A percentile compares a stretch with the other conserved stretches of the same genome.
Evolutionary conservation across 108 stramenopile species (phyloP).

Genomic region (Pseudonitzschia pungens): DNA sequence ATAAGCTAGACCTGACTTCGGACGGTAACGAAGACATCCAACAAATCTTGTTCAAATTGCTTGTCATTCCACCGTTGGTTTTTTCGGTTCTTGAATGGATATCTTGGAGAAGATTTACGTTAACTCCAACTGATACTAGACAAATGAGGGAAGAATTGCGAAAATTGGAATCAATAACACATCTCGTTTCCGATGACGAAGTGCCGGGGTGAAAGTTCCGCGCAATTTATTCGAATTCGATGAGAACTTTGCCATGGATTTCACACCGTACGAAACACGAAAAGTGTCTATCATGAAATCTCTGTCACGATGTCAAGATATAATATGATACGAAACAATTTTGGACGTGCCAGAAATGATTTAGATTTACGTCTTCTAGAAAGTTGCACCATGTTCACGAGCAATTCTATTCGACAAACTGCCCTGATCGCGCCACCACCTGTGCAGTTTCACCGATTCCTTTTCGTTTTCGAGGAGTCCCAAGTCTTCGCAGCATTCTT

Average conservation of each 20-base stretch:
- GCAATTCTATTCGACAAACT: slow-evolving; percentile 22
- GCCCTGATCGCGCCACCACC: slow-evolving; percentile 29
- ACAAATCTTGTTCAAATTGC: slow-evolving; percentile 37
- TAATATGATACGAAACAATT: background rate
- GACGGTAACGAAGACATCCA: slow-evolving; percentile 30
- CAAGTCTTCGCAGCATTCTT: slow-evolving; percentile 28
- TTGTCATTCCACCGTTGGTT: slow-evolving; percentile 47
- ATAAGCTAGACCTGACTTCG: slow-evolving; percentile 14
- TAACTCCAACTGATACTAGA: slow-evolving; percentile 31
- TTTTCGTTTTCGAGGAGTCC: slow-evolving; percentile 14
- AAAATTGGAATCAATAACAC: background rate
- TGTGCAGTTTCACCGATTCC: slow-evolving; percentile 18
- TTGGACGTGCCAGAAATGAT: background rate
- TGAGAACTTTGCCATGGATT: no score
- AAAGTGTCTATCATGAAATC: background rate
- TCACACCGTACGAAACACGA: no score
- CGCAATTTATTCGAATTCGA: background rate
- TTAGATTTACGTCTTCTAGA: background rate
- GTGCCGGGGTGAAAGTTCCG: background rate
- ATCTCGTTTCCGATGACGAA: background rate
- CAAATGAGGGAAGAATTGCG: slow-evolving; percentile 32
- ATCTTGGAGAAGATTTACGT: slow-evolving; percentile 44
- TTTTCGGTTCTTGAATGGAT: slow-evolving; percentile 44
- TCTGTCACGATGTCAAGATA: background rate
- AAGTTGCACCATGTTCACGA: slow-evolving; percentile 4